A percentile compares a stretch with the other conserved stretches of the same genome.
Evolutionary conservation across 2,329 filamentous ascomycete genomes (phyloP).

Genomic region (Xylogone sp.): DNA sequence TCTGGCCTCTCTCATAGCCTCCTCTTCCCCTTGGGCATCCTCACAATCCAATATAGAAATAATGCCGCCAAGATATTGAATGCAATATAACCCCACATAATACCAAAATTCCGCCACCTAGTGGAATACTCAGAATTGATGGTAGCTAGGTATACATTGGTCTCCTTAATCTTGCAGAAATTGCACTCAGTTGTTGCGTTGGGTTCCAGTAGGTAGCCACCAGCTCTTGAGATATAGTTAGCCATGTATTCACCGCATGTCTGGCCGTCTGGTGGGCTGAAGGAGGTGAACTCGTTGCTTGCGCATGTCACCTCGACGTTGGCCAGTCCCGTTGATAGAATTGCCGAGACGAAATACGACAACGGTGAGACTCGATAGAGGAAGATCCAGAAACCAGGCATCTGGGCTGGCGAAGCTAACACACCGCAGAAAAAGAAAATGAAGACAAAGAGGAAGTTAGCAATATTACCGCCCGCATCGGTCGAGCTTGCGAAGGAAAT

Average conservation of each 20-base stretch:
- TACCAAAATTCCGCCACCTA: conserved; percentile 65
- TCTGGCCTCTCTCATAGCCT: too few species aligned
- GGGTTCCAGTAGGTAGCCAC: conserved; percentile 51
- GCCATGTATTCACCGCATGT: conserved; percentile 58
- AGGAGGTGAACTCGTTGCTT: conserved; percentile 59
- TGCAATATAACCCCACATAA: conserved; percentile 53
- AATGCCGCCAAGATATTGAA: conserved; percentile 52
- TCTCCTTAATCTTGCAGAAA: conserved; percentile 49
- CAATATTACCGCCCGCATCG: conserved; percentile 71
- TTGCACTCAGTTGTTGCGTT: conserved; percentile 37
- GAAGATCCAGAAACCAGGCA: conserved; percentile 77
- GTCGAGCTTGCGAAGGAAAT: conserved; percentile 72
- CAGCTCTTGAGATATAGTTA: conserved; percentile 40
- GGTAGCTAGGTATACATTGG: conserved; percentile 44
- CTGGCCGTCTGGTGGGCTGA: conserved; percentile 52
- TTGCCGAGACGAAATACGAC: conserved; percentile 71
- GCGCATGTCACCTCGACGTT: conserved; percentile 63
- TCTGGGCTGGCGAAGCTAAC: conserved; percentile 53
- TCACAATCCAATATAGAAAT: conserved; percentile 46
- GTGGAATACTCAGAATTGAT: conserved; percentile 52
- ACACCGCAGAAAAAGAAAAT: conserved; percentile 70
- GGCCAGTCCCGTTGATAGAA: conserved; percentile 66
- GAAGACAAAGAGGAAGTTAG: conserved; percentile 69
- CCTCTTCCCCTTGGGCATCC: conserved; percentile 30
- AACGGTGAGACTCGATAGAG: conserved; percentile 80